Base-by-base conservation (phyloP, 2,329 filamentous ascomycete species). In the Fusarium tupiense region DNA sequence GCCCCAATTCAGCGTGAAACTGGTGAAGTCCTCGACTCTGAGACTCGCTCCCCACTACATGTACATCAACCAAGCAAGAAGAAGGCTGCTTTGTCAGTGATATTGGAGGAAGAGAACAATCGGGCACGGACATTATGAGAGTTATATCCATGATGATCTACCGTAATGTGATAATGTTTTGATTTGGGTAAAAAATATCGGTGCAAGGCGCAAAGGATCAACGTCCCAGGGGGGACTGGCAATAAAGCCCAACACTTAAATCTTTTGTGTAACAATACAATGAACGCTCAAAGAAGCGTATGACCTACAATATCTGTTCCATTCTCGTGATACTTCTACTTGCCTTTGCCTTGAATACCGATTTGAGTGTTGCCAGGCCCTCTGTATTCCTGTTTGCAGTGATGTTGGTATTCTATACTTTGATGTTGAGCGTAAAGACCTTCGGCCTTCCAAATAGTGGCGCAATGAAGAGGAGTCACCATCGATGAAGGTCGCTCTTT, bases 1-100 rank as follows among this genome's bases (percentile, higher is more conserved):
- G 78, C 79, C 64, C 84, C 80, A 76, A 80, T 83, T 49, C 71
- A 63, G 57, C 73, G 69, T 43, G 76, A 69, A 71, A 69, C 74
- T 33, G 54, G 64, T 56, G 66, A 67, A 65, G 59, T 57, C 74
- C 67, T 77, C 71, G 72, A 77, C 59, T 68, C 70, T 50, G 73
- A 76, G 72, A 79, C 72, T 75, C 71, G 73, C 69, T 73, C 65
- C 73, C 73, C 26, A 43, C 37, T 33, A 43, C 50, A 31, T 33
- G 60, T 72, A 61, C 63, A 73, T 76, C 65, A 75, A 77, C 49
- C 75, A 74, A 72, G 65, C 67, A 70, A 72, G 53, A 70, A 72
- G 50, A 76, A 68, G 61, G 72, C 73, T 72, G 62, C 77, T 62
- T 73, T 77, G 52, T 73, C 77, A 57, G 67, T 61, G 22, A 31